A percentile compares a stretch with the other conserved stretches of the same genome.
phyloP scores from a whole-genome alignment of 1,139 yeast genomes.

The Hemisphaericaspora xylofermentans region DNA sequence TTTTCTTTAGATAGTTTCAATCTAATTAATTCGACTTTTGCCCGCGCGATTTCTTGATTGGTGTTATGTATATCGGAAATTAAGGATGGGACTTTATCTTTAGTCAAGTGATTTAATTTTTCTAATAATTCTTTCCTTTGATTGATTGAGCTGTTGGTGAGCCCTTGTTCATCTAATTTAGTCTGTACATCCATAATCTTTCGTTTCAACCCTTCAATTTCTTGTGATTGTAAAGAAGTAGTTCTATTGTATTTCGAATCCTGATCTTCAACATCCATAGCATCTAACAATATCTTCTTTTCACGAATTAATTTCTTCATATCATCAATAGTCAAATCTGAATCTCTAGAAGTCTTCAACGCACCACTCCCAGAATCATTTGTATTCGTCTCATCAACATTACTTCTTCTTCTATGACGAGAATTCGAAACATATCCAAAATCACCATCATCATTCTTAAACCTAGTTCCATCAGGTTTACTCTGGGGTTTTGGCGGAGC shows the following conservation, averaged over 20 bases:
- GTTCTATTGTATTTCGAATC: conserved; percentile 24
- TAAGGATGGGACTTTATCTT: conserved; percentile 66
- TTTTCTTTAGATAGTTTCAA: conserved; percentile 54
- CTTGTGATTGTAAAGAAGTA: conserved; percentile 34
- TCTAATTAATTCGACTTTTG: conserved; percentile 64
- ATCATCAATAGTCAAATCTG: conserved; percentile 44
- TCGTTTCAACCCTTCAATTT: conserved; percentile 62
- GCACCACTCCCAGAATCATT: conserved; percentile 15
- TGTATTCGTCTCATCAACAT: conserved; percentile 14
- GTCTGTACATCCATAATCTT: conserved; percentile 58
- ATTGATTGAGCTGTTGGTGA: conserved; percentile 33
- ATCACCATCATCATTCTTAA: conserved; percentile 65
- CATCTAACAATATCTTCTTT: conserved; percentile 67
- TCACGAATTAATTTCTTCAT: conserved; percentile 66
- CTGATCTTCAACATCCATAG: conserved; percentile 69
- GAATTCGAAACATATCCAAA: conserved; percentile 66
- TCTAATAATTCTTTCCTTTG: conserved; percentile 45
- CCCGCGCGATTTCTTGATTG: conserved; percentile 67
- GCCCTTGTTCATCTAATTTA: conserved; percentile 34
- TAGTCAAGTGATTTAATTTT: conserved; percentile 54
- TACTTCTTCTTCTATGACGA: conserved; percentile 52
- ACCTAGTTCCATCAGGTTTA: conserved; percentile 56
- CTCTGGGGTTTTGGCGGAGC: conserved; percentile 18
- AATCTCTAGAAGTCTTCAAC: conserved; percentile 25
- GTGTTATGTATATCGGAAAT: conserved; percentile 59